Percentiles rank a stretch among this genome's conserved stretches.
Conservation (phyloP, 805 yeast genomes). For the Yarrowia divulgata region DNA sequence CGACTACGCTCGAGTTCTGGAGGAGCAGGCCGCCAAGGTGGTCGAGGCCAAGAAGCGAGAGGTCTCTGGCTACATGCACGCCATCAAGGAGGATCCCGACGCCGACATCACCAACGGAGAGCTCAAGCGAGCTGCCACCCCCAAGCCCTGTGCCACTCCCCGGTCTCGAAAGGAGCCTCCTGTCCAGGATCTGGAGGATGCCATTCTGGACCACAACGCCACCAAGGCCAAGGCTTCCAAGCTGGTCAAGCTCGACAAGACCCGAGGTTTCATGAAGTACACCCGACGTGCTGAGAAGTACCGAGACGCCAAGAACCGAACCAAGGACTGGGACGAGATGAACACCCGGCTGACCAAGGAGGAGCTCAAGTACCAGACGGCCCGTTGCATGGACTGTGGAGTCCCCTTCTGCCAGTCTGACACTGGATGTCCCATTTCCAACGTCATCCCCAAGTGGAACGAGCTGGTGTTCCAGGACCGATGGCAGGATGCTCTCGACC, state of each 20-base stretch:
- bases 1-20: constrained; percentile 90
- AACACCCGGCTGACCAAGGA: constrained; percentile 80
- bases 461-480: constrained; percentile 93
- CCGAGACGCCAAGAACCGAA: constrained; percentile 76
- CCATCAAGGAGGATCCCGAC: constrained; percentile 79
- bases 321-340: constrained; percentile 92
- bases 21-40: constrained; percentile 69
- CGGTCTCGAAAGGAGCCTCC: constrained; percentile 67
- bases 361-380: constrained; percentile 89
- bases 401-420: constrained; percentile 98
- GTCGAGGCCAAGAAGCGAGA: constrained; percentile 72
- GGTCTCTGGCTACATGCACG: constrained; percentile 67
- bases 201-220: constrained; percentile 71
- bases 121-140: constrained; percentile 58
- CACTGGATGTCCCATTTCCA: constrained; percentile 97
- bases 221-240: constrained; percentile 69
- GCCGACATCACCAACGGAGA: constrained; percentile 92
- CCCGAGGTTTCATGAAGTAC: constrained; percentile 93
- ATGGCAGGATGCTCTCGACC: constrained; percentile 92
- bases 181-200: constrained; percentile 88
- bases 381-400: constrained; percentile 99
- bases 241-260: constrained; percentile 71
- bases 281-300: constrained; percentile 86
- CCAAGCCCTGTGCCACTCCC: constrained; percentile 48
- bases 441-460: constrained; percentile 97